These are phyloP conservation scores for Epichloe glyceriae DNA, from an alignment of 2,329 filamentous ascomycete genomes.

Conservation along the genomic window DNA sequence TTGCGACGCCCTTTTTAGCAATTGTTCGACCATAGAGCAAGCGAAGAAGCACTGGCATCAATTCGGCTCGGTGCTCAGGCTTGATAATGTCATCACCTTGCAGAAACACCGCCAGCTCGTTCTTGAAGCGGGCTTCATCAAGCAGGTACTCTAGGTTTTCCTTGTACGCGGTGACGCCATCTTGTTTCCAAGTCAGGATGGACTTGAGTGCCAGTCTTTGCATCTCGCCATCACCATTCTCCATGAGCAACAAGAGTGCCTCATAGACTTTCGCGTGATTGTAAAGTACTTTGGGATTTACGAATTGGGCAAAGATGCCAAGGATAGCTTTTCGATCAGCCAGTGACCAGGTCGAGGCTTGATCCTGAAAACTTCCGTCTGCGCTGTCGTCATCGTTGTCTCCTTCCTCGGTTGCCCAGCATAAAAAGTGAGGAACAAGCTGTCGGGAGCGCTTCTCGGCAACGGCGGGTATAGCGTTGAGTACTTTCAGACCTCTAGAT, in stretches of 20 bases:
- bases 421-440: conserved; percentile 74
- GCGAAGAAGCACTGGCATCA: conserved; percentile 79
- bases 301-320: conserved; percentile 68
- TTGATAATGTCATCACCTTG: conserved; percentile 63
- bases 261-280: conserved; percentile 63
- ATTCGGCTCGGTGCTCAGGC: conserved; percentile 53
- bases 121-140: conserved; percentile 83
- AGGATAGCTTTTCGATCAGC: conserved; percentile 78
- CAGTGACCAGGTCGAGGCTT: conserved; percentile 48
- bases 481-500: conserved; percentile 65
- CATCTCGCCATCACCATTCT: conserved; percentile 81
- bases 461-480: conserved; percentile 58
- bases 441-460: conserved; percentile 78
- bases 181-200: conserved; percentile 79
- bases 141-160: conserved; percentile 78
- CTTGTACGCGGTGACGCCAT: conserved; percentile 62
- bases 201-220: conserved; percentile 77
- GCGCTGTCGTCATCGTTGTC: conserved; percentile 22
- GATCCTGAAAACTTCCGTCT: conserved; percentile 20
- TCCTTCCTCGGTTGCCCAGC: conserved; percentile 54
- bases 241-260: conserved; percentile 60
- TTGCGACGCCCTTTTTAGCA: conserved; percentile 62
- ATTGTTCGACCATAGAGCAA: conserved; percentile 84
- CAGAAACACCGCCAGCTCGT: conserved; percentile 83
- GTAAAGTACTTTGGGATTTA: conserved; percentile 75